Evolutionary conservation across 257 asterid genomes (phyloP), one percentile per base, ranked within the genome.

Genomic region (Handroanthus guayacan): DNA sequence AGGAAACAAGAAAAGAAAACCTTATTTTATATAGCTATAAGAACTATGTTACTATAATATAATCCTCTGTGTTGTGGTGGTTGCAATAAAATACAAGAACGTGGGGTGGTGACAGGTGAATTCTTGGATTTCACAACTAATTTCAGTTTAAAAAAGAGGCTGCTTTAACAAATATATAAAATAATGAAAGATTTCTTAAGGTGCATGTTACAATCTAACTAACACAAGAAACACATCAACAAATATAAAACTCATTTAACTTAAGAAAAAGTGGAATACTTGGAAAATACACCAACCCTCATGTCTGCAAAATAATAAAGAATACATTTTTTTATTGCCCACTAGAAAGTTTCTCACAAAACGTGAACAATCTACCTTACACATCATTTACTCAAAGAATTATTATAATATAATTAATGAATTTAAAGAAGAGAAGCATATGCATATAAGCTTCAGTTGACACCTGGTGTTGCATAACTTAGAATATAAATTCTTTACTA

Each of bases 161-260:
- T 66, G 63, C 67, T 79, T 63, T 52, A 31, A 37, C 9, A 58
- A 38, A 69, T 55, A 64, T 48, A 67, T 43, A 73, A 57, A 74
- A 48, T 70, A 83, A 74, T 75, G 45, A 69, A 88, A 78, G 67
- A 61, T 74, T 65, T 62, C 76, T 82, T 69, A 84, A 78, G 85
- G 84, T 65, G 88, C 90, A 82, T 84, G 89, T 82, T 80, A 69
- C 52, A 76, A 77, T 56, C 75, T 73, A 85, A 75, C 75, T 14
- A 58, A 51, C 83, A 73, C 84, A 81, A 81, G 76, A 78, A 78
- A 76, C 73, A 64, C 16, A 64, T 45, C 77, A 78, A 5, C 16
- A 63, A 20, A 61, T 66, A 74, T 61, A 76, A 78, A 68, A 78
- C 37, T 70, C 7, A 25, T 41, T 55, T 43, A 25, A 6, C 39